Evolutionary conservation across 208 protist genomes (phyloP), one percentile per base, ranked within the genome.

Genomic region (Crithidia sp.): DNA sequence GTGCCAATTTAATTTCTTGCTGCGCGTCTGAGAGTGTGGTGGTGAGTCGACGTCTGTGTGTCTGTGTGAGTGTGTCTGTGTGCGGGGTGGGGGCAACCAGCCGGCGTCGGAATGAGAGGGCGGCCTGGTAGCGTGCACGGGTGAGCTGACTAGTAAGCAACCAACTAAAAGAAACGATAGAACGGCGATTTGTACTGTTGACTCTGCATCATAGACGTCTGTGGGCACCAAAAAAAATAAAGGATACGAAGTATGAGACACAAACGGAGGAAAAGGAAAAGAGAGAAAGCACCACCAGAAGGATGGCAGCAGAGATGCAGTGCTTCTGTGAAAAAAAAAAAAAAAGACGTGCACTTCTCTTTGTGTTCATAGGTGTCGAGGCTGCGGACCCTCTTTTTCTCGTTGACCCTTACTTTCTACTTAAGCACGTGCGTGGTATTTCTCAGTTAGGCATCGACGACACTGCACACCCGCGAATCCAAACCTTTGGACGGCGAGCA

Each of bases 171-270:
- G 14, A 59, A 70, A 61, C 53, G 14, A 70, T 70, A 70, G 65
- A 70, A 70, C 53, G 65, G 65, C 43, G 54, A 61, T 70, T 61
- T 61, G 65, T 61, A 70, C 65, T 37, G 19, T 70, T 59, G 65
- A 61, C 37, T 28, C 61, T 70, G 52, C 40, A 50, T 16, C 67
- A 73, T 65, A 73, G 57, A 73, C 36, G 2, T 37, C 49, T 45
- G 58, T 37, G n/a, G 57, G 69, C 14, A 41, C 9, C 3, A 17
- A 67, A 37, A 9, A n/a, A 49, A 65, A 7, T 16, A 0, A 67
- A 74, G 12, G 28, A 28, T 28, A 28, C 0, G 28, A 28, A 28
- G 28, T 28, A 28, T 28, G 28, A 28, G 28, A 28, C 28, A 28
- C 0, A 28, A 28, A 28, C 28, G 28, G 28, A 28, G 28, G 28